Evolutionary conservation across 2,329 filamentous ascomycete species (phyloP), one percentile per base, ranked within the genome.

Genomic region (Cadophora luteo-olivacea): DNA sequence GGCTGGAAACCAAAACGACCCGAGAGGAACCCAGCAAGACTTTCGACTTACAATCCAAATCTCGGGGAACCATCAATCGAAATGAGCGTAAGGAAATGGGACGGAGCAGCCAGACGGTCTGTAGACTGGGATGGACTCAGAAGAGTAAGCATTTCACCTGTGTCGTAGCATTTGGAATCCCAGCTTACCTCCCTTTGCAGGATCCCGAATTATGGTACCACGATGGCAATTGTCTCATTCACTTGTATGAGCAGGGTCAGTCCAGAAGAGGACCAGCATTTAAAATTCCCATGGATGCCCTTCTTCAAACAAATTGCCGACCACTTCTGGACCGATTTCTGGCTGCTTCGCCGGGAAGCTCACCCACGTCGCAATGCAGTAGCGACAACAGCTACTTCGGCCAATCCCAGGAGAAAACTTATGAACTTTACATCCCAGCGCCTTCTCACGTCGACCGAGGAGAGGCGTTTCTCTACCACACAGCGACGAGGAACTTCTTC

Each of bases 401-500:
- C 73, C 16, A 64, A 48, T 32, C 62, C 19, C 61, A 45, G 7
- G 24, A 62, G 24, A 64, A 58, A 11, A 64, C 58, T 33, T 79
- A 81, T 66, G 88, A 93, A 62, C 81, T 94, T 1, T 93, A 89
- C 76, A 88, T 95, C n/a, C 88, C 91, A 1, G 83, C 90, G 0
- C 90, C 91, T 0, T 76, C 84, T 0, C 79, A 81, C 41, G 79
- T 83, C 4, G 83, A 85, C 60, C 83, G 84, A 71, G 81, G 84
- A 4, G 84, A 89, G 69, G 81, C 86, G 0, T 87, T 88, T 72
- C 78, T 82, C 48, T 91, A 91, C 77, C 89, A 93, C 73, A 76
- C 93, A 5, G 87, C 89, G 0, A 92, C 88, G 3, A 86, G 92
- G 16, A 95, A 95, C 75, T 87, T 93, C 73, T 90, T 94, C 68